Base-by-base conservation (phyloP, 257 asterid species). In the Verbena officinalis region DNA sequence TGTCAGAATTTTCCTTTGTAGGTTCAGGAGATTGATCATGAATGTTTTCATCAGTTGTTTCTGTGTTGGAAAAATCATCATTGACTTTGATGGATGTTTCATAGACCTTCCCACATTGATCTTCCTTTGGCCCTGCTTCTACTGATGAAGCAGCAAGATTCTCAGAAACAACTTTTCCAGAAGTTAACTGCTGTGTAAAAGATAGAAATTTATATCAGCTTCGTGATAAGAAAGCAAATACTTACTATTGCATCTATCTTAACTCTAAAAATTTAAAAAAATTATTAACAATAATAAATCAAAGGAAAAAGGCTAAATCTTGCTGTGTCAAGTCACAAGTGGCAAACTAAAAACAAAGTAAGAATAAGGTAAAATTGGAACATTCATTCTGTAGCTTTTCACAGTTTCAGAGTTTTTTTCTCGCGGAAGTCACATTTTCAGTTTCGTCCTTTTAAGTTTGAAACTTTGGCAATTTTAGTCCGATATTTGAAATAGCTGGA, bases 121-220 rank as follows among this genome's bases (percentile, higher is more conserved):
- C 83, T 69, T 73, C 82, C 55, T 73, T 60, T 52, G 73, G 31
- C 55, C 75, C 81, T 51, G 74, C 69, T 24, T 72, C 46, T 16
- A 73, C 68, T 62, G 74, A 65, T 3, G 71, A 65, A 5, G 72
- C 64, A 15, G 59, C 27, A 23, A 61, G 73, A 45, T 65, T 63
- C 54, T 68, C 74, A 14, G 73, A 62, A 60, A 69, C 69, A 15
- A 58, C 63, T 63, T 77, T 70, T 34, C 70, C 73, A 7, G 68
- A 52, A 50, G 82, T 71, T 46, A 71, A 59, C 86, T 86, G 81
- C 74, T 45, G 61, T 39, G 24, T 38, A 65, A 24, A 50, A 33
- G 64, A 70, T 53, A 10, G 21, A 23, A 40, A 65, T 58, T 54
- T 20, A 62, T 31, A 53, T 78, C 22, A 71, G 46, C 39, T 42